Conservation (phyloP, 2,329 filamentous ascomycete genomes). For the Xylaria sp. region DNA sequence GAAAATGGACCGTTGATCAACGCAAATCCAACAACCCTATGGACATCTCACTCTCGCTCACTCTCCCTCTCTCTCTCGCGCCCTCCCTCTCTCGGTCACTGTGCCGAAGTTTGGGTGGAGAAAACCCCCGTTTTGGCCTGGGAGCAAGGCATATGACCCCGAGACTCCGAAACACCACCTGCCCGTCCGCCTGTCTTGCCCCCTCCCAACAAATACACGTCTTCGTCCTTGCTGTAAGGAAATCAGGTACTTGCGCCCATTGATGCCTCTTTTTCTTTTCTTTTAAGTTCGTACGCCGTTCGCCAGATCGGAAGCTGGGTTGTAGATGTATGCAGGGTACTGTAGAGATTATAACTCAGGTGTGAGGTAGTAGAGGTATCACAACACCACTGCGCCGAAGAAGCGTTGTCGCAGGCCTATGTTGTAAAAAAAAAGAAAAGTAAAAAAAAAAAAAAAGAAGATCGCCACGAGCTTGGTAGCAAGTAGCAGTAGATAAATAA, state of each 20-base stretch:
- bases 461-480: background rate
- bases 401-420: slow-evolving; percentile 16
- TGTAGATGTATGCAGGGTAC: slow-evolving; percentile 34
- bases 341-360: slow-evolving; percentile 33
- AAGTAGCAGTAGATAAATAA: background rate
- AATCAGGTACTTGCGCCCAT: slow-evolving; percentile 36
- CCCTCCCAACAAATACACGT: slow-evolving; percentile 30
- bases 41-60: no score
- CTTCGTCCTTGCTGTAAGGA: slow-evolving; percentile 31
- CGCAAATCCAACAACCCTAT: slow-evolving; percentile 24
- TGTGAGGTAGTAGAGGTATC: slow-evolving; percentile 31
- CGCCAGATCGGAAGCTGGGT: slow-evolving; percentile 41
- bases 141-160: slow-evolving; percentile 25
- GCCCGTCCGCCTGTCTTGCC: slow-evolving; percentile 32
- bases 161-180: slow-evolving; percentile 37
- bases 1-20: slow-evolving; percentile 18
- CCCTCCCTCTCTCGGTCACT: no score
- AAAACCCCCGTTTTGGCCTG: slow-evolving; percentile 28
- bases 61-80: no score
- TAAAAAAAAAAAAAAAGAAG: background rate
- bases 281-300: slow-evolving; percentile 48
- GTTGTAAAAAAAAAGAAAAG: background rate
- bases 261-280: slow-evolving; percentile 37
- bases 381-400: slow-evolving; percentile 27
- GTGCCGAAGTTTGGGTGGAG: slow-evolving; percentile 20